Evolutionary conservation across 768 basidiomycete species (phyloP).

Genomic region (Tubosaeta brunneosetosa): DNA sequence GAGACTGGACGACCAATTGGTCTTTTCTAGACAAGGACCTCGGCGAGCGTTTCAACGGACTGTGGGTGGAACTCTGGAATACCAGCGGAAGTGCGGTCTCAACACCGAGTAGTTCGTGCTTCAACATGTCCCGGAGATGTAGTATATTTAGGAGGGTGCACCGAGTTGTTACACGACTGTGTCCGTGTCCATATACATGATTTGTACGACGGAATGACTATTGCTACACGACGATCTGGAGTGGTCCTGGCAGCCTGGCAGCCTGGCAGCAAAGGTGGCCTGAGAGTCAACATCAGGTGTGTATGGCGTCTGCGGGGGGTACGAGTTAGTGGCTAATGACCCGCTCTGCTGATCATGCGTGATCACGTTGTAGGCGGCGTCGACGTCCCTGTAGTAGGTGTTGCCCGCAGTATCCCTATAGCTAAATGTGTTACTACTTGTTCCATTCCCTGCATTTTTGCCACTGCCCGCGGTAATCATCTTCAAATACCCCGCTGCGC

Average conservation of each 20-base stretch:
- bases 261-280: slow-evolving; percentile 21
- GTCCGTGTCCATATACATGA: slow-evolving; percentile 10
- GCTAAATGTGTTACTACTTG: slow-evolving; percentile 61
- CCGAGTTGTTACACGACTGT: not conserved
- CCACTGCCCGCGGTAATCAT: slow-evolving; percentile 42
- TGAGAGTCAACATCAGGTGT: not conserved
- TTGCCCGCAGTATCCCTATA: slow-evolving; percentile 59
- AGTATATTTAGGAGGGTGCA: not conserved
- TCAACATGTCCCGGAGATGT: slow-evolving; percentile 34
- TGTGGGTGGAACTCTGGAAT: not conserved
- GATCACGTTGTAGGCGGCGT: slow-evolving; percentile 58
- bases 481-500: slow-evolving; percentile 48
- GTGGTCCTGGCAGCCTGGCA: slow-evolving; percentile 33
- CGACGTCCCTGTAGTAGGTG: slow-evolving; percentile 57
- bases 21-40: slow-evolving; percentile 55
- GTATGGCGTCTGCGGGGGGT: slow-evolving; percentile 5
- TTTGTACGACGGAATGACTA: slow-evolving; percentile 1
- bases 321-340: slow-evolving; percentile 31
- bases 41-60: slow-evolving; percentile 18
- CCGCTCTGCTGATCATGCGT: slow-evolving; percentile 56
- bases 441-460: slow-evolving; percentile 52
- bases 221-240: not conserved
- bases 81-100: slow-evolving; percentile 28
- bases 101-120: slow-evolving; percentile 37
- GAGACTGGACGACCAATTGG: slow-evolving; percentile 81